Conservation (phyloP, 768 basidiomycete species). For the Dacryopinax spathularia region DNA sequence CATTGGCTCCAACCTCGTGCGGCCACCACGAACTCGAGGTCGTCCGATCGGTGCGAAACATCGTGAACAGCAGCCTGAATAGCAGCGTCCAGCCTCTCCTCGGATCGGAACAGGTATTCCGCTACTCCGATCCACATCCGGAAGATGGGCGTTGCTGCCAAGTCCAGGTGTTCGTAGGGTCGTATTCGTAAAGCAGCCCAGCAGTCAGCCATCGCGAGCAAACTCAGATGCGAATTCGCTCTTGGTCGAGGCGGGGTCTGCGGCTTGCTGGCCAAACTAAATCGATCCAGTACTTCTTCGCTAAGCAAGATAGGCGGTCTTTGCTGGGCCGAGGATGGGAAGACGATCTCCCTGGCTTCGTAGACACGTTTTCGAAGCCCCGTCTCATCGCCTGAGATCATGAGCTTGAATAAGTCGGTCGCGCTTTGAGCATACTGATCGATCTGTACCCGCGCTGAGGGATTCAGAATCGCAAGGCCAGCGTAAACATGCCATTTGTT, state of each 20-base stretch:
- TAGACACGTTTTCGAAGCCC: conserved; percentile 58
- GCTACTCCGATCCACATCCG: conserved; percentile 94
- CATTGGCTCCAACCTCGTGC: conserved; percentile 94
- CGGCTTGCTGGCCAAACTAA: conserved; percentile 52
- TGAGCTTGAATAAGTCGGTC: conserved; percentile 88
- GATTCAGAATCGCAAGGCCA: conserved; percentile 94
- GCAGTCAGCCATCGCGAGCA: conserved; percentile 97
- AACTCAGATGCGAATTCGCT: conserved; percentile 79
- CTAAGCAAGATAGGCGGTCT: conserved; percentile 63
- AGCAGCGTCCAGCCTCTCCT: conserved; percentile 45
- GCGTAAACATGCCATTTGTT: conserved; percentile 99
- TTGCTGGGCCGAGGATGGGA: conserved; percentile 31
- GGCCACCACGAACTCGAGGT: conserved; percentile 86
- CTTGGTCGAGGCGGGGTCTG: conserved; percentile 21
- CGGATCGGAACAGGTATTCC: conserved; percentile 79
- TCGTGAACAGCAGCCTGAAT: conserved; percentile 63
- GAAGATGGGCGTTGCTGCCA: conserved; percentile 94
- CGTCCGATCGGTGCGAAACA: conserved; percentile 68
- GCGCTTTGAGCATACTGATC: conserved; percentile 76
- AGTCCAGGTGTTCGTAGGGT: conserved; percentile 78
- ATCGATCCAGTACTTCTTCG: conserved; percentile 74
- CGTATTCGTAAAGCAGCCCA: conserved; percentile 81
- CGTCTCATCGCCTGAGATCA: conserved; percentile 47
- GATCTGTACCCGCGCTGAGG: conserved; percentile 74
- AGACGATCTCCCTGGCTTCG: conserved; percentile 61